These are phyloP conservation scores for Protomyces macrosporus DNA, from an alignment of 1,139 yeast species.

Conservation along the genomic window DNA sequence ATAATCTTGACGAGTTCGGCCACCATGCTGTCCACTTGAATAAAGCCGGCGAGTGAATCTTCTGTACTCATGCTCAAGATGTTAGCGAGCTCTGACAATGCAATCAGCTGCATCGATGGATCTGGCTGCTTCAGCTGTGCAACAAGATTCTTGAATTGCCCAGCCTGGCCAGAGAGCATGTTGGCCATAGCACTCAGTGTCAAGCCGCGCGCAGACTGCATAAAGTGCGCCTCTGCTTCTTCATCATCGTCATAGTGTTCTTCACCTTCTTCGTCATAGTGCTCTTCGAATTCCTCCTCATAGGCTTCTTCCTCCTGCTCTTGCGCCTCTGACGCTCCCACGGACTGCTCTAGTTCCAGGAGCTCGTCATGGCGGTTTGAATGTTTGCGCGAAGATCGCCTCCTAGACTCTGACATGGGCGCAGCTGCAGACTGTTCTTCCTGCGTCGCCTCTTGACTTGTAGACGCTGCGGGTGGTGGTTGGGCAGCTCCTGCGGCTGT, in stretches of 20 bases:
- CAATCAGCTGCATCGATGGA: constrained; percentile 45
- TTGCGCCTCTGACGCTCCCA: not conserved
- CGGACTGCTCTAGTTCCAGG: not conserved
- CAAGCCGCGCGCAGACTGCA: constrained; percentile 27
- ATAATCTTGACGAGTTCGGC: constrained; percentile 55
- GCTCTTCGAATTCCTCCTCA: constrained; percentile 15
- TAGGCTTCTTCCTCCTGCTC: constrained; percentile 27
- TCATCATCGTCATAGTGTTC: constrained; percentile 36
- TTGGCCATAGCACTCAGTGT: constrained; percentile 36
- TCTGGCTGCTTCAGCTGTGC: constrained; percentile 41
- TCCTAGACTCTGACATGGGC: constrained; percentile 13
- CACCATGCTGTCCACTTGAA: constrained; percentile 60
- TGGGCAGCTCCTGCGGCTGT: not conserved
- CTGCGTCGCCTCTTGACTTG: not conserved
- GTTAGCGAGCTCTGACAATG: constrained; percentile 42
- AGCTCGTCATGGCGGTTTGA: constrained; percentile 14
- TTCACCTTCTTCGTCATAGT: constrained; percentile 27
- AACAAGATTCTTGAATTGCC: constrained; percentile 34
- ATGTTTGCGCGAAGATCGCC: constrained; percentile 19
- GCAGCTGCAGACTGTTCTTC: not conserved
- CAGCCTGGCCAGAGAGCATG: constrained; percentile 30
- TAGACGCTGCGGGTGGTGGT: not conserved
- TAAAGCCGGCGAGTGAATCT: constrained; percentile 37
- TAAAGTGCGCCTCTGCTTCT: constrained; percentile 29
- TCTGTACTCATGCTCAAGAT: constrained; percentile 41